Evolutionary conservation across 176 grass and related monocot species (phyloP).

Genomic region (Musa troglodytarum): DNA sequence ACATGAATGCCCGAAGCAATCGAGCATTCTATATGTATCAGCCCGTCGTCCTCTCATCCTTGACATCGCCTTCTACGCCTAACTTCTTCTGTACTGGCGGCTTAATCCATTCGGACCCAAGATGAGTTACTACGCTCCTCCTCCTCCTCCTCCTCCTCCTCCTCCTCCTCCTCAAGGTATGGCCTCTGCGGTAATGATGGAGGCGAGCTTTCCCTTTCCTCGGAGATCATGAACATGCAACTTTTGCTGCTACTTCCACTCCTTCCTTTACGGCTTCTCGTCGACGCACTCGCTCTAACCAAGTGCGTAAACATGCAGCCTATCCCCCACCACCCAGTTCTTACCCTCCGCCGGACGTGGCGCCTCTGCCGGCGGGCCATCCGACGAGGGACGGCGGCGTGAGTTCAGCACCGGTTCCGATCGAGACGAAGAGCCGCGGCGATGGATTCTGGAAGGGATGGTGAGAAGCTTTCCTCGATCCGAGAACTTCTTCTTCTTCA

Average conservation of each 20-base stretch:
- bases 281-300: background rate
- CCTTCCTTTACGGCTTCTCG: no score
- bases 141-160: no score
- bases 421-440: conserved; percentile 36
- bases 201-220: background rate
- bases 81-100: background rate
- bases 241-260: no score
- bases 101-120: background rate
- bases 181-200: background rate
- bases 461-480: conserved; percentile 18
- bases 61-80: background rate
- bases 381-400: conserved; percentile 24
- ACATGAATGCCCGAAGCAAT: no score
- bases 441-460: conserved; percentile 65
- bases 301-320: conserved; percentile 14
- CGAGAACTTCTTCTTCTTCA: background rate
- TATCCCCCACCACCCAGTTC: conserved; percentile 27
- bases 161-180: background rate
- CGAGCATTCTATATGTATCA: background rate
- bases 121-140: conserved; percentile 2
- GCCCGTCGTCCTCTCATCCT: no score
- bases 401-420: conserved; percentile 27
- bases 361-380: conserved; percentile 35
- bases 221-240: no score
- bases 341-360: background rate